Conservation (phyloP, 108 stramenopile species). For the Skeletonema costatum region DNA sequence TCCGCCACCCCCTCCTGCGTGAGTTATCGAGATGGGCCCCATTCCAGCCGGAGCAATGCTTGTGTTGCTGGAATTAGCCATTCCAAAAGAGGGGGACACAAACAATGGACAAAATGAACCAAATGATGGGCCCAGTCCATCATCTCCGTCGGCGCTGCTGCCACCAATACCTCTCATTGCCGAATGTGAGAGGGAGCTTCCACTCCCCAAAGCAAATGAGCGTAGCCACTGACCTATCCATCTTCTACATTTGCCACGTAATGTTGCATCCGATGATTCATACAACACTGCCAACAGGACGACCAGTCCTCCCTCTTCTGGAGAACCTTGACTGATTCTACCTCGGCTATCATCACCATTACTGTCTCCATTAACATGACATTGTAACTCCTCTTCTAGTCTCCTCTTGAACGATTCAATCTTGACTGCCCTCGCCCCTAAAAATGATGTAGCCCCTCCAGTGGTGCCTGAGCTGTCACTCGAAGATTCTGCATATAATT, state of each 20-base stretch:
- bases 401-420: slow-evolving; percentile 20
- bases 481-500: slow-evolving; percentile 2
- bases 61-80: background rate
- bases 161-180: background rate
- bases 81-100: slow-evolving; percentile 4
- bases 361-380: slow-evolving; percentile 11
- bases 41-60: background rate
- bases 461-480: background rate
- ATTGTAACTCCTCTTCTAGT: slow-evolving; percentile 27
- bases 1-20: slow-evolving; percentile 13
- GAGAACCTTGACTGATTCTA: background rate
- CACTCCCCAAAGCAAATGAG: slow-evolving; percentile 20
- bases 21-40: slow-evolving; percentile 32
- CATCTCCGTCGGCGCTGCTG: slow-evolving; percentile 8
- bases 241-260: slow-evolving; percentile 33
- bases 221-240: slow-evolving; percentile 40
- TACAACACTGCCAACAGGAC: slow-evolving; percentile 16
- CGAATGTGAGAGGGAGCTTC: slow-evolving; percentile 15
- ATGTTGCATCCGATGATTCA: slow-evolving; percentile 23
- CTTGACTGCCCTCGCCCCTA: slow-evolving; percentile 18
- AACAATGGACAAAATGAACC: slow-evolving; percentile 31
- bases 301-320: slow-evolving; percentile 30
- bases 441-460: slow-evolving; percentile 6
- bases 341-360: background rate
- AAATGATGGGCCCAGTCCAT: slow-evolving; percentile 34